phyloP scores from a whole-genome alignment of 1,139 yeast genomes.

The Pneumocystis wakefieldiae region DNA sequence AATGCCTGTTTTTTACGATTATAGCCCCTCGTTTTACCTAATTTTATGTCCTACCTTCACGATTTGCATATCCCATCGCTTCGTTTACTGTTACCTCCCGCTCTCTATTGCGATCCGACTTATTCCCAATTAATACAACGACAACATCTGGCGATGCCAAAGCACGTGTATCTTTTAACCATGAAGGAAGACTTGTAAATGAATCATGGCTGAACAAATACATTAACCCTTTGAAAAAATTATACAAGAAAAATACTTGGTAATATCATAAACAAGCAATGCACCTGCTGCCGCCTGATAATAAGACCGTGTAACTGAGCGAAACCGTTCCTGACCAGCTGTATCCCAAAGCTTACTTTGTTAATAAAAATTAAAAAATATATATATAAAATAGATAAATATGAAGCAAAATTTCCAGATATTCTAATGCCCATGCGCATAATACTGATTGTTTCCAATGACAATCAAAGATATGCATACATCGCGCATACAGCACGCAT shows the following conservation, averaged over 20 bases:
- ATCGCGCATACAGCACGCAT: not conserved
- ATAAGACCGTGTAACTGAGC: conserved; percentile 61
- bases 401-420: too few relatives aligned
- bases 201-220: conserved; percentile 25
- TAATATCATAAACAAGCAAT: conserved; percentile 56
- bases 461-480: too few relatives aligned
- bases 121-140: conserved; percentile 36
- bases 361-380: not conserved
- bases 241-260: conserved; percentile 23
- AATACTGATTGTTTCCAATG: too few relatives aligned
- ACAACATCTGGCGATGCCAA: conserved; percentile 28
- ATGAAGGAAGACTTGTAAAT: conserved; percentile 35
- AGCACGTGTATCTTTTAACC: conserved; percentile 34
- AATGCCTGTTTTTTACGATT: conserved; percentile 21
- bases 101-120: conserved; percentile 38
- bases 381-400: conserved; percentile 28
- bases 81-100: conserved; percentile 35
- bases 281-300: conserved; percentile 76
- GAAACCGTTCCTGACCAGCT: conserved; percentile 65
- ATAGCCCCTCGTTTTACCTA: conserved; percentile 16
- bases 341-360: conserved; percentile 44
- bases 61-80: conserved; percentile 17
- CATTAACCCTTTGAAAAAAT: not conserved
- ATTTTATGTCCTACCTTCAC: not conserved
- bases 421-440: too few relatives aligned